Evolutionary conservation across 192 early-diverging fungal genomes (phyloP).

Genomic region (Gigaspora rosea): DNA sequence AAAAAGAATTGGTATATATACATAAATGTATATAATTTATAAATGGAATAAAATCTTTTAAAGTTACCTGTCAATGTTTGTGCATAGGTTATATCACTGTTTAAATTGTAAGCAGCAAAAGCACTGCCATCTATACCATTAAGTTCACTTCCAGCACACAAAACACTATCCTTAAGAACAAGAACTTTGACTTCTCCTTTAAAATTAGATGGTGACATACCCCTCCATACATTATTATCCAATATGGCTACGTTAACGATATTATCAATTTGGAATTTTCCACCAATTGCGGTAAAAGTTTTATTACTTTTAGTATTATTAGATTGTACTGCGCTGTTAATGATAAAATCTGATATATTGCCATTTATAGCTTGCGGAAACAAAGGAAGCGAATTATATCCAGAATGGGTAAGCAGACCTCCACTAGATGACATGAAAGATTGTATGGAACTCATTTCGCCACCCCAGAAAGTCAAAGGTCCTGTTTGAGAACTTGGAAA

Average conservation of each 20-base stretch:
- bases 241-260: constrained; percentile 48
- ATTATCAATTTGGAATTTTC: constrained; percentile 52
- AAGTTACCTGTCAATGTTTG: constrained; percentile 36
- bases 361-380: constrained; percentile 9
- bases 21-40: not conserved
- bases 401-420: constrained; percentile 27
- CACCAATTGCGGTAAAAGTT: constrained; percentile 52
- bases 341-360: constrained; percentile 28
- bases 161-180: constrained; percentile 49
- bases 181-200: constrained; percentile 54
- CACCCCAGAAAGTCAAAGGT: constrained; percentile 1
- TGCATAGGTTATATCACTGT: constrained; percentile 26
- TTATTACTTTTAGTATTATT: constrained; percentile 46
- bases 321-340: constrained; percentile 59
- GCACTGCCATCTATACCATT: constrained; percentile 38
- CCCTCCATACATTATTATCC: constrained; percentile 45
- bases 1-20: not conserved
- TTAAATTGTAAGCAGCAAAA: constrained; percentile 50
- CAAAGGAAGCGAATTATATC: constrained; percentile 10
- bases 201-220: constrained; percentile 34
- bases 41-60: not conserved
- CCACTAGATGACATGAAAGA: constrained; percentile 16
- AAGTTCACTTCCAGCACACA: constrained; percentile 61
- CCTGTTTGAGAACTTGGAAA: not conserved
- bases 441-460: not conserved